Percentiles rank a stretch among this genome's conserved stretches.
Conservation (phyloP, 2,329 filamentous ascomycete species). For the Penicillium sp. region DNA sequence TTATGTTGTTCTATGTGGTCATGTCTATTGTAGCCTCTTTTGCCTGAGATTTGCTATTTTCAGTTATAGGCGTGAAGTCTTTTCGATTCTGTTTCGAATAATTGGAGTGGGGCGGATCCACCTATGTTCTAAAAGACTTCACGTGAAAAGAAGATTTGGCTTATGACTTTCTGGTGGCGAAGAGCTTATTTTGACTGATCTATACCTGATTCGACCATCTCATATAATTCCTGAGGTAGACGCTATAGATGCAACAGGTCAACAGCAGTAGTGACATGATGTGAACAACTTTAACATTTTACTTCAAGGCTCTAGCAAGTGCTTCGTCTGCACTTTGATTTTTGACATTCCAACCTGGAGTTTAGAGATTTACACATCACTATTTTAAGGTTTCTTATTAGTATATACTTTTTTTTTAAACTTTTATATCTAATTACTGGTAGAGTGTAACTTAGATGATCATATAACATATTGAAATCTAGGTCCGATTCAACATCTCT, state of each 20-base stretch:
- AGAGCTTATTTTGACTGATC: background rate
- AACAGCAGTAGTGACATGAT: background rate
- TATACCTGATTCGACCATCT: too few species aligned
- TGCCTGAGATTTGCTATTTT: slow-evolving; percentile 13
- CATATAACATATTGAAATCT: background rate
- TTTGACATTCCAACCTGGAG: background rate
- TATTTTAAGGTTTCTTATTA: too few species aligned
- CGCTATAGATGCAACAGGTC: background rate
- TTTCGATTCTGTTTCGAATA: background rate
- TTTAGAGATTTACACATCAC: too few species aligned
- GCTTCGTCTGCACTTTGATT: background rate
- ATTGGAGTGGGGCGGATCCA: background rate
- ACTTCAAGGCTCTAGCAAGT: background rate
- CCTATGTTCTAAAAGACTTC: slow-evolving; percentile 8
- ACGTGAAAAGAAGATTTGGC: slow-evolving; percentile 1
- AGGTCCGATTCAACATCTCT: background rate
- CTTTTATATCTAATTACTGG: too few species aligned
- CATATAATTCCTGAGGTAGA: too few species aligned
- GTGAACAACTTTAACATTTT: background rate
- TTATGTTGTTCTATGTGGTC: background rate
- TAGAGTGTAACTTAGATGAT: background rate
- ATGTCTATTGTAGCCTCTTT: slow-evolving; percentile 9
- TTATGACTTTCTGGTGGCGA: background rate
- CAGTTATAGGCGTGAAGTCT: slow-evolving; percentile 5
- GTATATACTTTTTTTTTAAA: too few species aligned